These are phyloP conservation scores for Papiliotrema terrestris DNA, from an alignment of 1,284 basidiomycete genomes.

Conservation along the genomic window DNA sequence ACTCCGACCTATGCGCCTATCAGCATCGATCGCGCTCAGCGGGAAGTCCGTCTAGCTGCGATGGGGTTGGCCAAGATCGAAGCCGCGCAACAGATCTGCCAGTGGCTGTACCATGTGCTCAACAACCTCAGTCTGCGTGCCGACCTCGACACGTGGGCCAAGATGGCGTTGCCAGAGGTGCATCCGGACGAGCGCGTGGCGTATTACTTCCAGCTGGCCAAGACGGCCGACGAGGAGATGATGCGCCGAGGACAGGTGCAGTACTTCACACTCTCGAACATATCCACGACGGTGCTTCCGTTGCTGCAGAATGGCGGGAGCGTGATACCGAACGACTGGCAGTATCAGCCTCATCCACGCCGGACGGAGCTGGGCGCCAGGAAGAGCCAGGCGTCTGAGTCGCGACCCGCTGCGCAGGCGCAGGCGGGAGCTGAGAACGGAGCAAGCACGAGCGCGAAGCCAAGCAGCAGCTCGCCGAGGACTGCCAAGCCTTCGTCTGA, in stretches of 20 bases:
- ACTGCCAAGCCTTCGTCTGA: neutral
- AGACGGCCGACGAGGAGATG: slow-evolving; percentile 17
- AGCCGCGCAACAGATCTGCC: slow-evolving; percentile 19
- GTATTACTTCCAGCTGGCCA: slow-evolving; percentile 16
- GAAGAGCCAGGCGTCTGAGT: neutral
- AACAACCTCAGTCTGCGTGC: slow-evolving; percentile 7
- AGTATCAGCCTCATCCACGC: neutral
- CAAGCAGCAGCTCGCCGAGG: neutral
- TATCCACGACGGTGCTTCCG: slow-evolving; percentile 1
- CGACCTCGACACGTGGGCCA: slow-evolving; percentile 17
- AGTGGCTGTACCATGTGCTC: slow-evolving; percentile 24
- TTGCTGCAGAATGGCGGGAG: slow-evolving; percentile 9
- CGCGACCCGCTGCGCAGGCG: neutral
- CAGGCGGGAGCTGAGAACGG: neutral
- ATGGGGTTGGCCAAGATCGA: neutral
- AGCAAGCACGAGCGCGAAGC: neutral
- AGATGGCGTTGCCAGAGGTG: slow-evolving; percentile 24
- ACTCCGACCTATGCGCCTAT: neutral
- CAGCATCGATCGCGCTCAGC: neutral
- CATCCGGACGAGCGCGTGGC: slow-evolving; percentile 5
- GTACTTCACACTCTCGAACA: slow-evolving; percentile 16
- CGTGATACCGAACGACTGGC: slow-evolving; percentile 6
- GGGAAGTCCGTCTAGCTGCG: neutral
- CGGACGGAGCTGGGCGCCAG: neutral
- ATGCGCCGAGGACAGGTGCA: slow-evolving; percentile 3